Conservation (phyloP, 495 filamentous ascomycete genomes). For the Aspergillus nanangensis region DNA sequence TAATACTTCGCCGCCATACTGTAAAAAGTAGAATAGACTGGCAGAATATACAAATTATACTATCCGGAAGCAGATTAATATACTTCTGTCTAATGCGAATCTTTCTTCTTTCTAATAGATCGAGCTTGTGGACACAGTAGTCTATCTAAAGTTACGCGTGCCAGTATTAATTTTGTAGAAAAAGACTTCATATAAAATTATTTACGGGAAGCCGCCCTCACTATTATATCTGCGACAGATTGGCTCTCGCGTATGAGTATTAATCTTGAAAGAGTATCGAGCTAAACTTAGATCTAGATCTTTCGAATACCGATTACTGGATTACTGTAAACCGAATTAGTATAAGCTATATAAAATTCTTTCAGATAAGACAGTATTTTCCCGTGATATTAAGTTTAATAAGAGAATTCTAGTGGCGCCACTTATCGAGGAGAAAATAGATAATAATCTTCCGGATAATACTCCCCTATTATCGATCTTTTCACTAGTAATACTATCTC, state of each 20-base stretch:
- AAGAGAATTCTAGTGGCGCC: not conserved
- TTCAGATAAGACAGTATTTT: not conserved
- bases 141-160: not conserved
- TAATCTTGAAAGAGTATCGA: not conserved
- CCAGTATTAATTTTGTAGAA: not conserved
- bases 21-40: not conserved
- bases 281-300: not conserved
- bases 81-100: not conserved
- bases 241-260: not conserved
- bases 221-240: not conserved
- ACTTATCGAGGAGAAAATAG: slow-evolving; percentile 1
- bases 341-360: not conserved
- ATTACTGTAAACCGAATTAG: not conserved
- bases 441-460: not conserved
- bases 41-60: not conserved
- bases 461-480: not conserved
- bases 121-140: not conserved
- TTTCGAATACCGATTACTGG: not conserved
- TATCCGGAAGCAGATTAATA: not conserved
- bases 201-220: not conserved
- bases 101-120: not conserved
- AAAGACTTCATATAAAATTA: not conserved
- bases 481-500: too few species aligned
- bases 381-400: not conserved
- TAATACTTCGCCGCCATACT: not conserved